These are phyloP conservation scores for Linum tenue DNA, from an alignment of 345 rosid genomes.

Conservation along the genomic window DNA sequence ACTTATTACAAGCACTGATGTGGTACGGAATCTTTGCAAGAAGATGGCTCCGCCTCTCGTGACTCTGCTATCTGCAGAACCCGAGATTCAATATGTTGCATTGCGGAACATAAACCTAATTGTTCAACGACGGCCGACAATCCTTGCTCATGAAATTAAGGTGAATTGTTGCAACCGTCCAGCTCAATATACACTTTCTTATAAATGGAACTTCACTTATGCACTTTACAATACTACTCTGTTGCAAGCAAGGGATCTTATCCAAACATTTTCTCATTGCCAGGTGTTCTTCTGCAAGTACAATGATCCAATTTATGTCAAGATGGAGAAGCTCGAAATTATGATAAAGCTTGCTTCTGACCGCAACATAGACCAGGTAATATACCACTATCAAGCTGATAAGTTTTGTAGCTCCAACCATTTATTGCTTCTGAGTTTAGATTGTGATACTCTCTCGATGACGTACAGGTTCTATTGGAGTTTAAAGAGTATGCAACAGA, in stretches of 20 bases:
- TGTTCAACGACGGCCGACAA: slow-evolving; percentile 89
- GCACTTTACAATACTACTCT: slow-evolving; percentile 3
- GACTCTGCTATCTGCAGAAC: slow-evolving; percentile 94
- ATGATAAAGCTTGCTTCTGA: slow-evolving; percentile 99
- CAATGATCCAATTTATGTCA: slow-evolving; percentile 98
- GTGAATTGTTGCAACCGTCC: slow-evolving; percentile 28
- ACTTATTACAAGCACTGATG: slow-evolving; percentile 89
- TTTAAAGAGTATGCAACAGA: slow-evolving; percentile 99
- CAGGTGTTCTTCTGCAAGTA: slow-evolving; percentile 99
- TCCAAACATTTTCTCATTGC: slow-evolving; percentile 13
- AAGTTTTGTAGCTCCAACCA: not conserved
- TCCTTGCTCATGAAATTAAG: slow-evolving; percentile 99
- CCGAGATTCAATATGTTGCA: slow-evolving; percentile 98
- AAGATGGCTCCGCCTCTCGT: slow-evolving; percentile 99
- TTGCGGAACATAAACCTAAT: slow-evolving; percentile 92
- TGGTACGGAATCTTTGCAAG: slow-evolving; percentile 97
- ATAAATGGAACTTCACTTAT: not conserved
- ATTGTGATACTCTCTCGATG: slow-evolving; percentile 14
- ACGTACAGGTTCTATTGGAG: slow-evolving; percentile 76
- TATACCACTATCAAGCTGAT: not conserved
- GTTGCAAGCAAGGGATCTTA: slow-evolving; percentile 13
- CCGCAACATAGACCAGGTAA: slow-evolving; percentile 96
- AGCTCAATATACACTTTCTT: slow-evolving; percentile 7
- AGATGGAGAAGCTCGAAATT: slow-evolving; percentile 99
- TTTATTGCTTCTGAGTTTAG: not conserved